A percentile compares a stretch with the other conserved stretches of the same genome.
Conservation (phyloP, 2,329 filamentous ascomycete species). For the Arthrobotrys megalospora region DNA sequence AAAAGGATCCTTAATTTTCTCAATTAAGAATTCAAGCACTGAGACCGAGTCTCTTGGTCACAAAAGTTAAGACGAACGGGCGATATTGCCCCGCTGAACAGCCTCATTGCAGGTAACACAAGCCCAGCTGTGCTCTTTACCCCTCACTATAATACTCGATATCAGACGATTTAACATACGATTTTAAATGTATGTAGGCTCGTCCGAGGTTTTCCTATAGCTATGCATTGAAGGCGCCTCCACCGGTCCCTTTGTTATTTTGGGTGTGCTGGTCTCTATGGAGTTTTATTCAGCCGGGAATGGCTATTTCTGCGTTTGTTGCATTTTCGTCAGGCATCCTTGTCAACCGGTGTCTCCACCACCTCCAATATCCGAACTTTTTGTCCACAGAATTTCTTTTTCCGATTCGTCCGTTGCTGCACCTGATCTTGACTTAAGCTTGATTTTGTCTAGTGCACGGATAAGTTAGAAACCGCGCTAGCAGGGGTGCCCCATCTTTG, state of each 20-base stretch:
- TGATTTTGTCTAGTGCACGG: conserved; percentile 48
- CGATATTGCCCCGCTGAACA: conserved; percentile 40
- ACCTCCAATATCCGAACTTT: conserved; percentile 53
- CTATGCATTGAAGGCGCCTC: conserved; percentile 45
- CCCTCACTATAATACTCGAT: conserved; percentile 49
- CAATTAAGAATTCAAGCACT: conserved; percentile 19
- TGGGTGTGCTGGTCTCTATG: conserved; percentile 34
- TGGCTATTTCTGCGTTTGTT: conserved; percentile 60
- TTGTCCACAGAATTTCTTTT: conserved; percentile 27
- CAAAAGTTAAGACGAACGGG: conserved; percentile 44
- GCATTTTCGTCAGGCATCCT: conserved; percentile 51
- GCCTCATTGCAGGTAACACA: conserved; percentile 33
- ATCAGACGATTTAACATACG: conserved; percentile 44
- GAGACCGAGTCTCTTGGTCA: conserved; percentile 29
- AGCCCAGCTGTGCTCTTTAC: conserved; percentile 22
- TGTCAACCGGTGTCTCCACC: conserved; percentile 30
- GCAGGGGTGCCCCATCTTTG: conserved; percentile 31
- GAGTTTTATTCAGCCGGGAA: conserved; percentile 55
- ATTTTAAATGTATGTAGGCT: conserved; percentile 35
- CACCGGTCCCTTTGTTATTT: conserved; percentile 54
- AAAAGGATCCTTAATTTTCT: conserved; percentile 54
- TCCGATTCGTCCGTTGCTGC: conserved; percentile 16
- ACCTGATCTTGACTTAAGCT: conserved; percentile 51
- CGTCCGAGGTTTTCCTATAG: conserved; percentile 10
- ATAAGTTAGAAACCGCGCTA: conserved; percentile 55